phyloP scores from a whole-genome alignment of 106 monocot species.

The Acorus calamus region DNA sequence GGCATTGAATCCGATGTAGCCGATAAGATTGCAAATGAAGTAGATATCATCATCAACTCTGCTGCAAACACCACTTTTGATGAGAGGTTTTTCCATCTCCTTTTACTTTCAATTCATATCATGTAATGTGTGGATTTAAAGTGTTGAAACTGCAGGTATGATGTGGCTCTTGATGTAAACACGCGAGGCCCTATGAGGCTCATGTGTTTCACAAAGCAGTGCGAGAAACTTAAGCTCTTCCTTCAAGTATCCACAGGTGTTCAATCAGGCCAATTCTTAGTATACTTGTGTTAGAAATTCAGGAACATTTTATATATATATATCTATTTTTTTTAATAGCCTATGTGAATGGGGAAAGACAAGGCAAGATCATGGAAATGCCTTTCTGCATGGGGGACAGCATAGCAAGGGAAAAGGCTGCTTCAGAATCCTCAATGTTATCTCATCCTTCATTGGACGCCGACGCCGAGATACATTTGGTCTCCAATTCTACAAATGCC shows the following conservation, averaged over 20 bases:
- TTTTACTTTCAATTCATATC: not conserved
- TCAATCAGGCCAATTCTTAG: not conserved
- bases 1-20: conserved; percentile 49
- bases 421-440: conserved; percentile 11
- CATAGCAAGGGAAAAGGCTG: conserved; percentile 23
- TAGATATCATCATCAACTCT: conserved; percentile 79
- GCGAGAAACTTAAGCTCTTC: conserved; percentile 63
- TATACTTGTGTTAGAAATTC: not conserved
- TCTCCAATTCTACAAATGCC: conserved; percentile 14
- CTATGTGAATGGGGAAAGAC: conserved; percentile 33
- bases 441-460: conserved; percentile 40
- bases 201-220: conserved; percentile 69
- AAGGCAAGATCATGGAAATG: conserved; percentile 12
- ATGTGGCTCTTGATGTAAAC: conserved; percentile 88
- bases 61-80: conserved; percentile 94
- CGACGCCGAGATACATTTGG: conserved; percentile 58
- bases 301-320: not conserved
- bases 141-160: conserved; percentile 43
- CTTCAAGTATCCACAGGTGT: conserved; percentile 83
- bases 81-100: conserved; percentile 49
- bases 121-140: no score
- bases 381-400: conserved; percentile 20
- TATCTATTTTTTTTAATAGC: conserved; percentile 22
- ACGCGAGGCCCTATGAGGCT: conserved; percentile 72
- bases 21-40: conserved; percentile 46